These are phyloP conservation scores for Volutella citrinella DNA, from an alignment of 2,329 filamentous ascomycete genomes.

Conservation along the genomic window DNA sequence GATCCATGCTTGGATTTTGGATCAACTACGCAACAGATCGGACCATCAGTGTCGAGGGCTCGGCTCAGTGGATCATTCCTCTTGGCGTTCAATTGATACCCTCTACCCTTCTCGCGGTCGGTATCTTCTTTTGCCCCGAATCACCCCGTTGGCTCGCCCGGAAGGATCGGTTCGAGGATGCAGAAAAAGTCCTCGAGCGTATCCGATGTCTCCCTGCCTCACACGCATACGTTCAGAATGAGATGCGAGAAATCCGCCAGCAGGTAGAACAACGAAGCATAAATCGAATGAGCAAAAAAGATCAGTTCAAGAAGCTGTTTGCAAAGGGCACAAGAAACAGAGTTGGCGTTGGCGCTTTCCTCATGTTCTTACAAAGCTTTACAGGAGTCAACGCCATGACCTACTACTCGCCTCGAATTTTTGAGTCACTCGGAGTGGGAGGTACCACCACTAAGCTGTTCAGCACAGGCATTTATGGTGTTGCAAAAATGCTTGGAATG, in stretches of 20 bases:
- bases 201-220: slow-evolving; percentile 33
- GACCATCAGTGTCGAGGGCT: slow-evolving; percentile 12
- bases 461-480: neutral
- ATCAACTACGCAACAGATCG: slow-evolving; percentile 53
- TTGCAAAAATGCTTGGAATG: neutral
- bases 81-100: slow-evolving; percentile 16
- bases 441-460: neutral
- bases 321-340: slow-evolving; percentile 31
- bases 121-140: slow-evolving; percentile 20
- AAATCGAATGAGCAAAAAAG: slow-evolving; percentile 25
- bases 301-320: slow-evolving; percentile 32
- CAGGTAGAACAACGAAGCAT: slow-evolving; percentile 50
- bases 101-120: slow-evolving; percentile 13
- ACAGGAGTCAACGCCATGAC: slow-evolving; percentile 51
- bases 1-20: slow-evolving; percentile 68
- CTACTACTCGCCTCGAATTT: neutral
- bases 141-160: slow-evolving; percentile 45
- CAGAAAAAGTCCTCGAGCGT: slow-evolving; percentile 27
- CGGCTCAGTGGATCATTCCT: slow-evolving; percentile 19
- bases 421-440: neutral
- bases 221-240: slow-evolving; percentile 38
- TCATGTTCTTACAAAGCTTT: slow-evolving; percentile 40
- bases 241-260: slow-evolving; percentile 55
- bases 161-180: slow-evolving; percentile 54
- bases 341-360: slow-evolving; percentile 47